These are phyloP conservation scores for Cutaneotrichosporon daszewskae DNA, from an alignment of 1,284 basidiomycete species.

Conservation along the genomic window DNA sequence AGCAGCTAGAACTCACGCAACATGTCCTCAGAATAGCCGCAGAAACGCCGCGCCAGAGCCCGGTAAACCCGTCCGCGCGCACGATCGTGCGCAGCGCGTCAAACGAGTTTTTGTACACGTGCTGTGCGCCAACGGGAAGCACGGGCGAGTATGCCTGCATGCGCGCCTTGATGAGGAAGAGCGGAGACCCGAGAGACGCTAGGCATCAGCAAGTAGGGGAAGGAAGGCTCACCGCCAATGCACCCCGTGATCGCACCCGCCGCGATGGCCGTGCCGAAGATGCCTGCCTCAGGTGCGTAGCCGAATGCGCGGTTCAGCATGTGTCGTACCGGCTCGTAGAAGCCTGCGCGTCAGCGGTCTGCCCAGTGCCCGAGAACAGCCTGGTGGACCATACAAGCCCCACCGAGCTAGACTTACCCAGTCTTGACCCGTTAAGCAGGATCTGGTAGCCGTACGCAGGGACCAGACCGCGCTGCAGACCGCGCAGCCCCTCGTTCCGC, in stretches of 20 bases:
- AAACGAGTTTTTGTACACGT: slow-evolving; percentile 77
- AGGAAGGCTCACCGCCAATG: slow-evolving; percentile 64
- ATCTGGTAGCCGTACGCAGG: slow-evolving; percentile 96
- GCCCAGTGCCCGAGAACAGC: not conserved
- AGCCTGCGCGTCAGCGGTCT: slow-evolving; percentile 54
- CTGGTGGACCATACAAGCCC: not conserved
- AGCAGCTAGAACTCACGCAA: slow-evolving; percentile 65
- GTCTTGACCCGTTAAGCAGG: slow-evolving; percentile 85
- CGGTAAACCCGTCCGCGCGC: slow-evolving; percentile 66
- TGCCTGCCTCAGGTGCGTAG: slow-evolving; percentile 58
- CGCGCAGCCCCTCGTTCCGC: slow-evolving; percentile 81
- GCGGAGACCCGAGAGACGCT: slow-evolving; percentile 86
- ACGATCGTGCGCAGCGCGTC: slow-evolving; percentile 78
- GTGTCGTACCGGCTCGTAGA: slow-evolving; percentile 88
- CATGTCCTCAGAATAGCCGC: slow-evolving; percentile 88
- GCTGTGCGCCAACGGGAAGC: slow-evolving; percentile 90
- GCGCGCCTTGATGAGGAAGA: slow-evolving; percentile 93
- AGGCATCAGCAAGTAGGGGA: slow-evolving; percentile 1
- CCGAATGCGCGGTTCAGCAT: slow-evolving; percentile 66
- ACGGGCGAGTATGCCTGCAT: slow-evolving; percentile 96
- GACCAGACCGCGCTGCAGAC: slow-evolving; percentile 82
- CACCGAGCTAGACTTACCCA: slow-evolving; percentile 56
- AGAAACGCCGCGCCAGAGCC: slow-evolving; percentile 83
- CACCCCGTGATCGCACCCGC: slow-evolving; percentile 86
- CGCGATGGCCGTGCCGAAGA: slow-evolving; percentile 65